Percentiles rank a stretch among this genome's conserved stretches.
Evolutionary conservation across 2,329 filamentous ascomycete species (phyloP).

Genomic region (Alternaria arbusti): DNA sequence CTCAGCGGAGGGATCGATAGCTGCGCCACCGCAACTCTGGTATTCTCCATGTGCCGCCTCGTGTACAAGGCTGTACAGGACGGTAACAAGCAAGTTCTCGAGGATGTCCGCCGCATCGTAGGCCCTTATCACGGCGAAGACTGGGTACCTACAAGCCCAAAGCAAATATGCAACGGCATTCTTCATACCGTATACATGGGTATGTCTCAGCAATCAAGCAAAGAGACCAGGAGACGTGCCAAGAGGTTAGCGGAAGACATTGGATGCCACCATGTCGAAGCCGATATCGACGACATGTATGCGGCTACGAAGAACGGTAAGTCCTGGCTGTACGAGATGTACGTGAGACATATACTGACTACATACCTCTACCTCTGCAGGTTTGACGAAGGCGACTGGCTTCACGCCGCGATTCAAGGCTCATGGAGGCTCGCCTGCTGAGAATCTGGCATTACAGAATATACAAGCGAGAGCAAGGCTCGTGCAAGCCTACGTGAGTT

Average conservation of each 20-base stretch:
- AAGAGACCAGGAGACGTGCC: slow-evolving; percentile 71
- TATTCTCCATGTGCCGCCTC: slow-evolving; percentile 59
- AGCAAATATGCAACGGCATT: slow-evolving; percentile 65
- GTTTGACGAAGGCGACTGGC: slow-evolving; percentile 61
- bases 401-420: slow-evolving; percentile 69
- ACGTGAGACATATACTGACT: no score
- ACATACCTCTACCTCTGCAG: no score
- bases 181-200: slow-evolving; percentile 59
- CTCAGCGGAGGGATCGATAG: slow-evolving; percentile 68
- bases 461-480: slow-evolving; percentile 57
- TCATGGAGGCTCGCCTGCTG: slow-evolving; percentile 65
- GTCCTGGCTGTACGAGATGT: no score
- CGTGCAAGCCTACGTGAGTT: slow-evolving; percentile 71
- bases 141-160: slow-evolving; percentile 62
- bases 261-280: slow-evolving; percentile 73
- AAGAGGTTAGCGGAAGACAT: slow-evolving; percentile 66
- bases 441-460: slow-evolving; percentile 54
- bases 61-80: slow-evolving; percentile 60
- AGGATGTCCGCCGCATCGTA: slow-evolving; percentile 60
- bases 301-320: slow-evolving; percentile 63
- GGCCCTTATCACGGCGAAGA: slow-evolving; percentile 55
- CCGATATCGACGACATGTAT: slow-evolving; percentile 63
- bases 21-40: slow-evolving; percentile 46
- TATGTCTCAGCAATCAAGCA: slow-evolving; percentile 56
- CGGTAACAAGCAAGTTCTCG: slow-evolving; percentile 62